phyloP scores from a whole-genome alignment of 257 asterid genomes.

The Phtheirospermum japonicum region DNA sequence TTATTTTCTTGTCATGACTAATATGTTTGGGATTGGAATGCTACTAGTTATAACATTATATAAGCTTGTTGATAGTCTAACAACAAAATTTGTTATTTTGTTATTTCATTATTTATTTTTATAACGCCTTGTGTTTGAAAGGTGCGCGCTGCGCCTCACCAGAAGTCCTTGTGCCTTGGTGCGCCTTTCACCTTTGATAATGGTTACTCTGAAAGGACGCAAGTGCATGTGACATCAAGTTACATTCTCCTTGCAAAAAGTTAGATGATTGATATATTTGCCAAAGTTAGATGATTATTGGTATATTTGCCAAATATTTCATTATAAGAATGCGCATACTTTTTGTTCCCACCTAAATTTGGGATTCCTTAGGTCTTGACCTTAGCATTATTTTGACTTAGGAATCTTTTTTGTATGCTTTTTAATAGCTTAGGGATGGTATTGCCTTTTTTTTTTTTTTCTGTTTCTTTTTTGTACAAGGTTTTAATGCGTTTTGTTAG shows the following conservation, averaged over 20 bases:
- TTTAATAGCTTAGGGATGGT: slow-evolving; percentile 14
- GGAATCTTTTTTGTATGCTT: slow-evolving; percentile 1
- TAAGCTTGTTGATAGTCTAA: not conserved
- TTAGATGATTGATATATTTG: not conserved
- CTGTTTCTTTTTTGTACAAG: slow-evolving; percentile 10
- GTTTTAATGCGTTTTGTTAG: slow-evolving; percentile 8
- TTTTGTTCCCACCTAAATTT: not conserved
- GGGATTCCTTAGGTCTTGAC: slow-evolving; percentile 9
- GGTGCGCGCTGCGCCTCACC: not conserved
- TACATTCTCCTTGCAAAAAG: too few relatives aligned
- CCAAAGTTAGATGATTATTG: not conserved
- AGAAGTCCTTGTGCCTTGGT: slow-evolving; percentile 3
- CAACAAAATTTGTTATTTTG: not conserved
- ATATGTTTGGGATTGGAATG: too few relatives aligned
- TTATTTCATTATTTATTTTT: not conserved
- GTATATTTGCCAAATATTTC: slow-evolving; percentile 12
- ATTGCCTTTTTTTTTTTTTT: not conserved
- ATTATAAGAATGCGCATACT: not conserved
- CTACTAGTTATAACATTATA: not conserved
- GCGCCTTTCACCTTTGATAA: not conserved
- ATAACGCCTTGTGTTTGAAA: not conserved
- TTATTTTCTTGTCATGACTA: too few relatives aligned
- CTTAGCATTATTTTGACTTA: slow-evolving; percentile 1
- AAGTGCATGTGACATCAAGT: too few relatives aligned
- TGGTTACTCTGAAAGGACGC: slow-evolving; percentile 1